phyloP scores from a whole-genome alignment of 768 basidiomycete species.

The Lactarius quietus region DNA sequence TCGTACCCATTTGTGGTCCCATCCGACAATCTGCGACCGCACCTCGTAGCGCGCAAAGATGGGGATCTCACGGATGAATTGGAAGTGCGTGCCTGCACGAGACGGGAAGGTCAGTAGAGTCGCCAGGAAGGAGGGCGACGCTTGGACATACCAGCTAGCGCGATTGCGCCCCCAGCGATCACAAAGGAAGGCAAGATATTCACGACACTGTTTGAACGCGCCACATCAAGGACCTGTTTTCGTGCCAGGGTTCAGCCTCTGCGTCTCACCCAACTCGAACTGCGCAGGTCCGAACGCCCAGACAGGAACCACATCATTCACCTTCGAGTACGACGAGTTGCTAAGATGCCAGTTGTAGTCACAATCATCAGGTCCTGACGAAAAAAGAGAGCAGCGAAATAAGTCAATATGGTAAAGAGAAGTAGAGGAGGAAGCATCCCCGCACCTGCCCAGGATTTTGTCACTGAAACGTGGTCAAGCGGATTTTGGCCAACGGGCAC shows the following conservation, averaged over 20 bases:
- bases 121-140: too few relatives aligned
- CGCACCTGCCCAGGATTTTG: constrained; percentile 27
- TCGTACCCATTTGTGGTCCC: constrained; percentile 81
- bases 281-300: too few relatives aligned
- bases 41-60: constrained; percentile 61
- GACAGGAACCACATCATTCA: constrained; percentile 28
- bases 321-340: constrained; percentile 80
- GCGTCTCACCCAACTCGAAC: too few relatives aligned
- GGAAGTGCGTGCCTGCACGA: constrained; percentile 52
- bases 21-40: constrained; percentile 50
- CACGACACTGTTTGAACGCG: constrained; percentile 45
- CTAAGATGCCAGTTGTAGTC: constrained; percentile 76
- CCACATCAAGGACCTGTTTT: constrained; percentile 34
- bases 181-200: constrained; percentile 54
- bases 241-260: not conserved
- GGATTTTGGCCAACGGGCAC: constrained; percentile 28
- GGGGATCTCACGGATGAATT: constrained; percentile 69
- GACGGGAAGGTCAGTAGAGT: not conserved
- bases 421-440: not conserved
- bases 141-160: constrained; percentile 43
- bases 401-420: not conserved
- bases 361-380: constrained; percentile 61
- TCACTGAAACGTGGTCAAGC: constrained; percentile 24
- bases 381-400: not conserved
- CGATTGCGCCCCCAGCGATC: constrained; percentile 56